phyloP scores from a whole-genome alignment of 2,329 filamentous ascomycete species.

The Aaosphaeria pasadenensis region DNA sequence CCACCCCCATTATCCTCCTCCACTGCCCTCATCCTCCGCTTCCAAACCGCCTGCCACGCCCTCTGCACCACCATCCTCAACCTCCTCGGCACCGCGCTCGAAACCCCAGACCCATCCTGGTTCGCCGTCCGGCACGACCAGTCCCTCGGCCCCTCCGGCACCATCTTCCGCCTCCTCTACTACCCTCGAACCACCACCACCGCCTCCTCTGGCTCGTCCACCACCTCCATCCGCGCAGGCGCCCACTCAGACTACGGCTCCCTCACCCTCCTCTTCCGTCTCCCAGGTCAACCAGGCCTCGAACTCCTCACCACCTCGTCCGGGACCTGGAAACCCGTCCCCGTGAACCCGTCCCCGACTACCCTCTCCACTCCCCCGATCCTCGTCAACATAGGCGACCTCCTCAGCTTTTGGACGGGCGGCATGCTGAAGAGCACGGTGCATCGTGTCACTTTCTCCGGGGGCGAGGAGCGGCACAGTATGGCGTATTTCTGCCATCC shows the following conservation, averaged over 20 bases:
- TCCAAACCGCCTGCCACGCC: constrained; percentile 67
- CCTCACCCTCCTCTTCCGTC: constrained; percentile 75
- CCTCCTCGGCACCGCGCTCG: constrained; percentile 75
- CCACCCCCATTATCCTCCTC: constrained; percentile 61
- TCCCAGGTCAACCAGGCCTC: constrained; percentile 78
- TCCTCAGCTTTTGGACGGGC: constrained; percentile 84
- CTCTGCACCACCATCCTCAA: constrained; percentile 72
- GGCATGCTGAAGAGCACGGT: constrained; percentile 84
- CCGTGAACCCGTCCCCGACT: constrained; percentile 57
- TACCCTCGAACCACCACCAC: constrained; percentile 34
- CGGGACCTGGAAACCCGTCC: constrained; percentile 38
- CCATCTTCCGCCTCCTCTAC: constrained; percentile 54
- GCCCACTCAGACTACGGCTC: constrained; percentile 85
- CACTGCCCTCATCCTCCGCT: constrained; percentile 61
- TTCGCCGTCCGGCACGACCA: constrained; percentile 62
- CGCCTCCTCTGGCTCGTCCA: constrained; percentile 1
- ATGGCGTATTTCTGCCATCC: constrained; percentile 65
- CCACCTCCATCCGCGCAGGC: constrained; percentile 67
- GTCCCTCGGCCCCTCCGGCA: constrained; percentile 49
- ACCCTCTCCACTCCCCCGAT: constrained; percentile 47
- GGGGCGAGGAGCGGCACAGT: constrained; percentile 50
- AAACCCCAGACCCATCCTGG: constrained; percentile 51
- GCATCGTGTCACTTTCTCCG: constrained; percentile 75
- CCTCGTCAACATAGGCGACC: constrained; percentile 67
- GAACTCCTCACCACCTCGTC: constrained; percentile 59